phyloP scores from a whole-genome alignment of 352 stramenopile species.

The Hyaloperonospora brassicae region DNA sequence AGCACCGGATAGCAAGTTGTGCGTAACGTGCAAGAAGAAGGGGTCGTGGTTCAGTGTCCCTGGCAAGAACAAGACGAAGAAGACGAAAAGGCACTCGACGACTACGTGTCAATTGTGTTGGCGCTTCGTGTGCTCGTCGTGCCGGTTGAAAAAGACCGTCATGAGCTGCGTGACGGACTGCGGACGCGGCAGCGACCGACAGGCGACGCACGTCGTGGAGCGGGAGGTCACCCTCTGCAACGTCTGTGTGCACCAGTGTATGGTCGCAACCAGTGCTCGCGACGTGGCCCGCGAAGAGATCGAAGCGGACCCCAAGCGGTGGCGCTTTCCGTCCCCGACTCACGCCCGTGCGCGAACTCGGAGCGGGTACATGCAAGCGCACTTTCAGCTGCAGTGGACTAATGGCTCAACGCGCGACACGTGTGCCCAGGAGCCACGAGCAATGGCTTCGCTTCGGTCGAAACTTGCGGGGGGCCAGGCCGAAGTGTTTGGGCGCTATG shows the following conservation, averaged over 20 bases:
- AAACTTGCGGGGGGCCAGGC: conserved; percentile 14
- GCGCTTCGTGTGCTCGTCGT: conserved; percentile 44
- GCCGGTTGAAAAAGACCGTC: conserved; percentile 43
- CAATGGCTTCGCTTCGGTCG: conserved; percentile 11
- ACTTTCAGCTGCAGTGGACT: conserved; percentile 12
- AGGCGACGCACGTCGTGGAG: conserved; percentile 20
- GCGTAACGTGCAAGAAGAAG: conserved; percentile 33
- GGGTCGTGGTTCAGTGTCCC: conserved; percentile 21
- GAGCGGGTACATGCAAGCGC: conserved; percentile 12
- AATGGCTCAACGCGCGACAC: conserved; percentile 6
- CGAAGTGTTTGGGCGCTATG: conserved; percentile 22
- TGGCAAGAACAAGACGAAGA: conserved; percentile 29
- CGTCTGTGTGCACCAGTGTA: conserved; percentile 33
- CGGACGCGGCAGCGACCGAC: conserved; percentile 14
- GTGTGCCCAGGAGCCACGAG: conserved; percentile 11
- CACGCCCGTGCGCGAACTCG: conserved; percentile 9
- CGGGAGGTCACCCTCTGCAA: conserved; percentile 34
- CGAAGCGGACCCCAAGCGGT: conserved; percentile 18
- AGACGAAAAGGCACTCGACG: conserved; percentile 27
- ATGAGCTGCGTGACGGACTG: conserved; percentile 20
- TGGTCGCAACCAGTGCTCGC: conserved; percentile 26
- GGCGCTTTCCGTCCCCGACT: conserved; percentile 14
- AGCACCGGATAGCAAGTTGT: conserved; percentile 20
- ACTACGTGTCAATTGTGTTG: conserved; percentile 39
- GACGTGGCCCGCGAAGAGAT: conserved; percentile 36